These are phyloP conservation scores for Kwoniella botswanensis DNA, from an alignment of 768 basidiomycete species.

Conservation along the genomic window DNA sequence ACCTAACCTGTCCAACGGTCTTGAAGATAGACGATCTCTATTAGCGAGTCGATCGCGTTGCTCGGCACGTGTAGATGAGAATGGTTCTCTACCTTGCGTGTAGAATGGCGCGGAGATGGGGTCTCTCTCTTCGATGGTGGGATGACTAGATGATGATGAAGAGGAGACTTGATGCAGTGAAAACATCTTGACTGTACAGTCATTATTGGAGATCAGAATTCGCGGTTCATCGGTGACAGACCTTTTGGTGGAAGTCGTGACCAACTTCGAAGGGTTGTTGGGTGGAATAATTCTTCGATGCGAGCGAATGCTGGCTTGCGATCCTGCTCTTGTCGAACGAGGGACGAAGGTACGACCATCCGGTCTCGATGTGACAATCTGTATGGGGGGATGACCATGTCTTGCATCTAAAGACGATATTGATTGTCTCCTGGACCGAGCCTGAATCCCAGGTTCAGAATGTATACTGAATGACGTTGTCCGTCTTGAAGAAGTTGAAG, in stretches of 20 bases:
- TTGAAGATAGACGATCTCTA: neutral
- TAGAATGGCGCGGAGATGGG: slow-evolving; percentile 3
- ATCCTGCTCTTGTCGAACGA: slow-evolving; percentile 15
- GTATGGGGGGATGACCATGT: slow-evolving; percentile 21
- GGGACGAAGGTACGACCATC: neutral
- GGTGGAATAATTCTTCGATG: slow-evolving; percentile 11
- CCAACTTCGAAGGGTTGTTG: neutral
- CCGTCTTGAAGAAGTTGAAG: slow-evolving; percentile 13
- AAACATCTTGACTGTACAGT: slow-evolving; percentile 78
- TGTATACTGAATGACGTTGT: slow-evolving; percentile 23
- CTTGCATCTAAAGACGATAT: slow-evolving; percentile 14
- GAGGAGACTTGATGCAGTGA: slow-evolving; percentile 61
- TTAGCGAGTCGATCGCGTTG: neutral
- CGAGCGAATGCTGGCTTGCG: slow-evolving; percentile 10
- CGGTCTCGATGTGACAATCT: slow-evolving; percentile 28
- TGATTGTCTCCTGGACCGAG: slow-evolving; percentile 12
- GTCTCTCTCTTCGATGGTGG: neutral
- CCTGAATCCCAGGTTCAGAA: neutral
- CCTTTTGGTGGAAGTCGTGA: slow-evolving; percentile 55
- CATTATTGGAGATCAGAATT: slow-evolving; percentile 84
- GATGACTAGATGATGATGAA: neutral
- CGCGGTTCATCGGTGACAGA: slow-evolving; percentile 72
- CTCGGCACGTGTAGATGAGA: neutral
- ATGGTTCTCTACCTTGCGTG: neutral
- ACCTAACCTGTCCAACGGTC: slow-evolving; percentile 20